Evolutionary conservation across 2,329 filamentous ascomycete species (phyloP).

Genomic region (Neopestalotiopsis clavispora): DNA sequence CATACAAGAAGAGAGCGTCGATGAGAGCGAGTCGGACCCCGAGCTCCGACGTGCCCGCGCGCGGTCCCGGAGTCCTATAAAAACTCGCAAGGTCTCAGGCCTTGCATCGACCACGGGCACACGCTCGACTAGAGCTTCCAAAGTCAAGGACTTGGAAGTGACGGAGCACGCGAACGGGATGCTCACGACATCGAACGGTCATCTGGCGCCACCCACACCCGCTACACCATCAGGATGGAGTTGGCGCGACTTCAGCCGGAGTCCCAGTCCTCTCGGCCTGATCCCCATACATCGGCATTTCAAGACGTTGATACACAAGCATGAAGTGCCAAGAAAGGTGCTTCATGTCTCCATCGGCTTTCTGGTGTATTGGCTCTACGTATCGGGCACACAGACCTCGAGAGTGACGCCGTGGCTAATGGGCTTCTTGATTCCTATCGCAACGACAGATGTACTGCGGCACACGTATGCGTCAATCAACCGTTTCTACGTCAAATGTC

Average conservation of each 20-base stretch:
- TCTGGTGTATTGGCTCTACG: constrained; percentile 85
- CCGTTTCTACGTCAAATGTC: constrained; percentile 78
- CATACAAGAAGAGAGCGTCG: constrained; percentile 60
- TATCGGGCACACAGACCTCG: constrained; percentile 74
- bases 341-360: constrained; percentile 98
- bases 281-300: constrained; percentile 96
- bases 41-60: constrained; percentile 68
- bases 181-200: constrained; percentile 59
- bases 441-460: constrained; percentile 79
- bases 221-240: constrained; percentile 66
- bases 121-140: constrained; percentile 5
- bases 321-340: constrained; percentile 93
- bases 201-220: constrained; percentile 71
- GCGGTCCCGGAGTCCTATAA: constrained; percentile 72
- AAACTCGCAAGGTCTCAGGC: constrained; percentile 54
- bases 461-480: constrained; percentile 85
- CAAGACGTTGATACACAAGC: constrained; percentile 89
- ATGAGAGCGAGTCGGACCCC: constrained; percentile 53
- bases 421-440: constrained; percentile 80
- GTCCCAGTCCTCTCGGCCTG: constrained; percentile 88
- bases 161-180: constrained; percentile 25
- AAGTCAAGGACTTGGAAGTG: constrained; percentile 32
- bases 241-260: constrained; percentile 88
- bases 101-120: constrained; percentile 55
- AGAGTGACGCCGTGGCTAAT: constrained; percentile 87